Evolutionary conservation across 306 rosid genomes (phyloP).

Genomic region (Lablab purpureus): DNA sequence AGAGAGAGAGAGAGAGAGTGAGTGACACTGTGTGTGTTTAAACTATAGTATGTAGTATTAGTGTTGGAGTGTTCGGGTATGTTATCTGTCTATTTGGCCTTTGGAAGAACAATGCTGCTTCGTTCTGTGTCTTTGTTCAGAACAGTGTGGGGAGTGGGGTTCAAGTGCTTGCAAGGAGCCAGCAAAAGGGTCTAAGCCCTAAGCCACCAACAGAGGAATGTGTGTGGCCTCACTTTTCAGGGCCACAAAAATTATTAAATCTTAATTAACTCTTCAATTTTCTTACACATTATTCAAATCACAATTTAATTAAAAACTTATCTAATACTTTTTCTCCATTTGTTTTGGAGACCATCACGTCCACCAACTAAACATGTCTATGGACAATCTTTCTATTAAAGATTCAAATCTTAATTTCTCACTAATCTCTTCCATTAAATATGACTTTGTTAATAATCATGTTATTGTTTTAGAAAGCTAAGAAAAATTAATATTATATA

Average conservation of each 20-base stretch:
- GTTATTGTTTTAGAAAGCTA: neutral
- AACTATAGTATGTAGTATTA: neutral
- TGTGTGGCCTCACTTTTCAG: neutral
- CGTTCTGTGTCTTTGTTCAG: constrained; percentile 55
- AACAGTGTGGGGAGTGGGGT: constrained; percentile 34
- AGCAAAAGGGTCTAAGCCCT: constrained; percentile 38
- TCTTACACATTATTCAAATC: neutral
- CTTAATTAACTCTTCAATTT: neutral
- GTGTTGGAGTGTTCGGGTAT: constrained; percentile 3
- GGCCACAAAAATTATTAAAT: neutral
- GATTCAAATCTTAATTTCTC: too few relatives aligned
- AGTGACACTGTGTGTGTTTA: constrained; percentile 32
- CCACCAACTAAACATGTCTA: too few relatives aligned
- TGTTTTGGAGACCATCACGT: too few relatives aligned
- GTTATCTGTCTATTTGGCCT: constrained; percentile 40
- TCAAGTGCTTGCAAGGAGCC: constrained; percentile 27
- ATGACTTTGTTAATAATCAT: too few relatives aligned
- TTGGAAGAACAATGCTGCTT: constrained; percentile 46
- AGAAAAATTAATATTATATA: too few relatives aligned
- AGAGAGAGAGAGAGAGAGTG: neutral
- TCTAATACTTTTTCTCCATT: too few relatives aligned
- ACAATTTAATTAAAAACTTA: too few relatives aligned
- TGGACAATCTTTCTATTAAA: too few relatives aligned
- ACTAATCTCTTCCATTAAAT: too few relatives aligned
- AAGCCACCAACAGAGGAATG: constrained; percentile 1